Conservation (phyloP, 106 monocot species). For the Acorus gramineus region DNA sequence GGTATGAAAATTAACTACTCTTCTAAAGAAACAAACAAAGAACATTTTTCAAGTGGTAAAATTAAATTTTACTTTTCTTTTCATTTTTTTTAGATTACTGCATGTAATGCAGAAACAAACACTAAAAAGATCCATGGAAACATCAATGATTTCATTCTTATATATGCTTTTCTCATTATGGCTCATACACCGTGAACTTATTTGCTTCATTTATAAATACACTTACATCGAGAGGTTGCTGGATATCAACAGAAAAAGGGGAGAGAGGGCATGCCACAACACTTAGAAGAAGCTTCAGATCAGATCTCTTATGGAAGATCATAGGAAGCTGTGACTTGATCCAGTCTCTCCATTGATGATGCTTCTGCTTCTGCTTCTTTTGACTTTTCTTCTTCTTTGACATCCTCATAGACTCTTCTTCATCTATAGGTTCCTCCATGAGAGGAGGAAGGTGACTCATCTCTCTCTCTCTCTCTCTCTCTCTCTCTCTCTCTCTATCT, state of each 20-base stretch:
- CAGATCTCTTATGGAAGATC: constrained; percentile 24
- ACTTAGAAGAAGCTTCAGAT: constrained; percentile 59
- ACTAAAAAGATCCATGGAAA: too few relatives aligned
- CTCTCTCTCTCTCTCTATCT: constrained; percentile 2
- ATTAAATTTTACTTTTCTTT: too few relatives aligned
- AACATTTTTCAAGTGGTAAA: too few relatives aligned
- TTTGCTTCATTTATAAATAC: neutral
- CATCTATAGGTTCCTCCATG: constrained; percentile 48
- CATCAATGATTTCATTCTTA: too few relatives aligned
- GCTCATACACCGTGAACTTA: too few relatives aligned
- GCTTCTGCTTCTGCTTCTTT: constrained; percentile 2
- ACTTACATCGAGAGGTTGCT: constrained; percentile 11
- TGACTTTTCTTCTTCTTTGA: constrained; percentile 11
- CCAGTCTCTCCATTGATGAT: constrained; percentile 32
- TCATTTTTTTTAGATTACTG: too few relatives aligned
- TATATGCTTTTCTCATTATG: too few relatives aligned
- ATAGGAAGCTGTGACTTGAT: constrained; percentile 31
- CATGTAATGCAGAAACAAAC: too few relatives aligned
- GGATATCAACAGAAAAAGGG: constrained; percentile 37
- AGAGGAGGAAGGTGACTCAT: constrained; percentile 57
- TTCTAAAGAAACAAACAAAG: too few relatives aligned
- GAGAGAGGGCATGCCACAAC: constrained; percentile 89
- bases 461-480: neutral
- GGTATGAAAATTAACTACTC: too few relatives aligned
- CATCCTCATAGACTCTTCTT: constrained; percentile 15